Evolutionary conservation across 2,329 filamentous ascomycete genomes (phyloP).

Genomic region (Epichloe sylvatica): DNA sequence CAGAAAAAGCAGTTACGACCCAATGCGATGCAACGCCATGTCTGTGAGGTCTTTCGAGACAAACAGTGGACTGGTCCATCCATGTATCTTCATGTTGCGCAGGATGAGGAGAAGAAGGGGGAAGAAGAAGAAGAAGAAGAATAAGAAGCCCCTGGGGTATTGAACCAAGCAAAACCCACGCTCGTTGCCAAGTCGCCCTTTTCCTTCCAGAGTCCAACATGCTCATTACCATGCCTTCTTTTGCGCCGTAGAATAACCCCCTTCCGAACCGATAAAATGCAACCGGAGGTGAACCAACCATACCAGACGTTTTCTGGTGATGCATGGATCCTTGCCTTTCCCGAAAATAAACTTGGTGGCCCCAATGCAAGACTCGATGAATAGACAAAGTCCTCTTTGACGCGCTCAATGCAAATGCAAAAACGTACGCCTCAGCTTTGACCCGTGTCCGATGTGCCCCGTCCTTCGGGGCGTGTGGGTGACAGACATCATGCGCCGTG

Average conservation of each 20-base stretch:
- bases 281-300: background rate
- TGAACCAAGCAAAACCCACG: background rate
- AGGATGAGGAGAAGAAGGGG: background rate
- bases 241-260: constrained; percentile 2
- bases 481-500: constrained; percentile 4
- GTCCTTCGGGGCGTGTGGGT: background rate
- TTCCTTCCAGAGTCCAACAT: constrained; percentile 1
- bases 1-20: constrained; percentile 1
- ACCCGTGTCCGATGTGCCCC: constrained; percentile 2
- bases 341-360: background rate
- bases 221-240: constrained; percentile 3
- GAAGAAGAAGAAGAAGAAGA: background rate
- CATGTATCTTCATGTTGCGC: background rate
- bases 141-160: background rate
- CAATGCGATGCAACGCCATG: constrained; percentile 2
- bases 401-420: constrained; percentile 4
- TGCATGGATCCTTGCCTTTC: constrained; percentile 4
- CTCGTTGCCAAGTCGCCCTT: too few relatives aligned
- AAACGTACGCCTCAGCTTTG: constrained; percentile 1
- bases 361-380: constrained; percentile 5
- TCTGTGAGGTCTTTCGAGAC: background rate
- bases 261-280: constrained; percentile 3
- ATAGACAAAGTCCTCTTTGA: constrained; percentile 3
- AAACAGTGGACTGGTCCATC: constrained; percentile 1
- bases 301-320: constrained; percentile 3